Evolutionary conservation across 768 basidiomycete genomes (phyloP).

Genomic region (Suillus plorans): DNA sequence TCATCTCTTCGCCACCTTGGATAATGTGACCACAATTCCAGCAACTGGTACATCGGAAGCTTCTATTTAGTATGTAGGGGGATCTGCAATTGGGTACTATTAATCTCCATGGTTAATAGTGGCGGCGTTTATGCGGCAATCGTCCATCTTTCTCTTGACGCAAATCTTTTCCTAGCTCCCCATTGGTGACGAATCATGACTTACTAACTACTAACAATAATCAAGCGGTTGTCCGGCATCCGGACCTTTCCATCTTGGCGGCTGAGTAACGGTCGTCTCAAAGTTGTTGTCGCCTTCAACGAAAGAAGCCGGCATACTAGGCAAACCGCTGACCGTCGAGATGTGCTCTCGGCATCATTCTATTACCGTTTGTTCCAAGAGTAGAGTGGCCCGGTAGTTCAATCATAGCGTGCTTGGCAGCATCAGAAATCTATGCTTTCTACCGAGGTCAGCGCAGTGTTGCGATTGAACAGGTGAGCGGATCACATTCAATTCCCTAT

Average conservation of each 20-base stretch:
- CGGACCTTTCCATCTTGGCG: not conserved
- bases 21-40: not conserved
- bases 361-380: constrained; percentile 3
- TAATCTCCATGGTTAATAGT: not conserved
- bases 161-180: constrained; percentile 5
- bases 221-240: not conserved
- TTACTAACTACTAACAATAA: not conserved
- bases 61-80: not conserved
- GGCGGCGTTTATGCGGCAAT: constrained; percentile 29
- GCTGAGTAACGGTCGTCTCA: not conserved
- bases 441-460: not conserved
- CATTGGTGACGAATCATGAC: constrained; percentile 1
- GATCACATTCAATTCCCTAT: constrained; percentile 9
- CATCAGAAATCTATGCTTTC: constrained; percentile 5
- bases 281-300: not conserved
- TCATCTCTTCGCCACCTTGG: not conserved
- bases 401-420: constrained; percentile 14
- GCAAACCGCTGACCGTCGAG: not conserved
- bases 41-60: not conserved
- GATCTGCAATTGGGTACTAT: not conserved
- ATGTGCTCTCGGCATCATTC: constrained; percentile 5
- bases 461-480: not conserved
- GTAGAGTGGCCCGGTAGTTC: not conserved
- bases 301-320: not conserved
- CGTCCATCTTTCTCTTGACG: not conserved